A percentile compares a stretch with the other conserved stretches of the same genome.
These are phyloP conservation scores for Pulveroboletus ravenelii DNA, from an alignment of 768 basidiomycete species.

Conservation along the genomic window DNA sequence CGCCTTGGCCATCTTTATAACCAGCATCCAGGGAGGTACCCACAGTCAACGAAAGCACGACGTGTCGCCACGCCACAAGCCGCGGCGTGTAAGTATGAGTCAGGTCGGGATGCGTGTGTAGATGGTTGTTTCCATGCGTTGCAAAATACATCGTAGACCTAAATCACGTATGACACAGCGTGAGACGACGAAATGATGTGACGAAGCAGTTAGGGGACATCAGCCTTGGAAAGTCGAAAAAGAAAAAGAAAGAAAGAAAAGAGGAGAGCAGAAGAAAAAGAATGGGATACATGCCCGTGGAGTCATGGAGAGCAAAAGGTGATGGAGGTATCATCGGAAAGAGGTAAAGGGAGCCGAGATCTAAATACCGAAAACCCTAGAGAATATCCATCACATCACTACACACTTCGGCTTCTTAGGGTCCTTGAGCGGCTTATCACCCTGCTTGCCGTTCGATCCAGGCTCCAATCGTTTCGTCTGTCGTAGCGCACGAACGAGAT, in stretches of 20 bases:
- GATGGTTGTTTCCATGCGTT: conserved; percentile 32
- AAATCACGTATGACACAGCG: conserved; percentile 39
- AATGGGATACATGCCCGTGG: conserved; percentile 22
- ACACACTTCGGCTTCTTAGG: conserved; percentile 59
- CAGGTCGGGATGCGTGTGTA: conserved; percentile 3
- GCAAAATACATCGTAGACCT: conserved; percentile 37
- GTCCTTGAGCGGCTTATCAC: conserved; percentile 41
- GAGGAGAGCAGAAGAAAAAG: conserved; percentile 5
- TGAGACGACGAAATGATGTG: conserved; percentile 34
- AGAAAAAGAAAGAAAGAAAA: conserved; percentile 22
- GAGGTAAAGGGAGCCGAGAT: conserved; percentile 63
- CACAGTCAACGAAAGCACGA: conserved; percentile 10
- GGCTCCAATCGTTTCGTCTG: conserved; percentile 52
- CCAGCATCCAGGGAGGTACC: neutral
- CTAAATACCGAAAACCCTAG: conserved; percentile 62
- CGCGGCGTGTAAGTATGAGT: conserved; percentile 3
- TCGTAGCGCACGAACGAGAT: conserved; percentile 79
- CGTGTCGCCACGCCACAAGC: conserved; percentile 15
- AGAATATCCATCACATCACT: conserved; percentile 69
- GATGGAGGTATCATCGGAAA: conserved; percentile 76
- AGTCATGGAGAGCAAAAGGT: conserved; percentile 26
- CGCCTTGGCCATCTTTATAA: conserved; percentile 8
- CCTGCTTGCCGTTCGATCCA: conserved; percentile 37
- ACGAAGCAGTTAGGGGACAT: conserved; percentile 27
- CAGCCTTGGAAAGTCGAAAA: conserved; percentile 30